These are phyloP conservation scores for Monotropa hypopitys DNA, from an alignment of 179 eudicot genomes.

Conservation along the genomic window DNA sequence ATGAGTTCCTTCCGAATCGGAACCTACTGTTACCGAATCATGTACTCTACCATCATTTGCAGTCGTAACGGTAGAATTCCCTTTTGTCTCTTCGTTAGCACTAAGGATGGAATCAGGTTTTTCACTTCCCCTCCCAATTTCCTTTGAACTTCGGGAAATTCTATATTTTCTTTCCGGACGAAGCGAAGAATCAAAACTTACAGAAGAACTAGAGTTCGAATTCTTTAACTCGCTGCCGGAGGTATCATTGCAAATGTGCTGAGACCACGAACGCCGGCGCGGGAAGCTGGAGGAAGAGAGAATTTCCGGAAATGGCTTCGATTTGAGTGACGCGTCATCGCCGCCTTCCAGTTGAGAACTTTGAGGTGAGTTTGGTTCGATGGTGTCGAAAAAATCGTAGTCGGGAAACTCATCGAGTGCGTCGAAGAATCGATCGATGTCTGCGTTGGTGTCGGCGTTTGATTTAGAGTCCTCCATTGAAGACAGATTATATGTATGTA, in stretches of 20 bases:
- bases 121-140: background rate
- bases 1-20: conserved; percentile 1
- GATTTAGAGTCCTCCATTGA: conserved; percentile 32
- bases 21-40: conserved; percentile 6
- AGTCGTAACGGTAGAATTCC: conserved; percentile 10
- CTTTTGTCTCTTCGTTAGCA: conserved; percentile 12
- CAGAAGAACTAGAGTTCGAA: conserved; percentile 4
- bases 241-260: background rate
- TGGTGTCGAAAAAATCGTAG: conserved; percentile 28
- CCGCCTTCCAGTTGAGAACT: conserved; percentile 10
- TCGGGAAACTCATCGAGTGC: conserved; percentile 55
- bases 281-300: conserved; percentile 20
- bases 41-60: conserved; percentile 5
- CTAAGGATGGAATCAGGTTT: conserved; percentile 9
- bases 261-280: conserved; percentile 28
- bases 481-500: background rate
- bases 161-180: conserved; percentile 6
- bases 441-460: conserved; percentile 10
- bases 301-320: conserved; percentile 5
- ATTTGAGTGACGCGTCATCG: background rate
- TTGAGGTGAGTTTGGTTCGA: conserved; percentile 8
- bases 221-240: background rate
- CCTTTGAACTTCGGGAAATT: conserved; percentile 7
- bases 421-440: conserved; percentile 33
- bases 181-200: conserved; percentile 7